Conservation (phyloP, 305 asterid species). For the Solanum hybrid region DNA sequence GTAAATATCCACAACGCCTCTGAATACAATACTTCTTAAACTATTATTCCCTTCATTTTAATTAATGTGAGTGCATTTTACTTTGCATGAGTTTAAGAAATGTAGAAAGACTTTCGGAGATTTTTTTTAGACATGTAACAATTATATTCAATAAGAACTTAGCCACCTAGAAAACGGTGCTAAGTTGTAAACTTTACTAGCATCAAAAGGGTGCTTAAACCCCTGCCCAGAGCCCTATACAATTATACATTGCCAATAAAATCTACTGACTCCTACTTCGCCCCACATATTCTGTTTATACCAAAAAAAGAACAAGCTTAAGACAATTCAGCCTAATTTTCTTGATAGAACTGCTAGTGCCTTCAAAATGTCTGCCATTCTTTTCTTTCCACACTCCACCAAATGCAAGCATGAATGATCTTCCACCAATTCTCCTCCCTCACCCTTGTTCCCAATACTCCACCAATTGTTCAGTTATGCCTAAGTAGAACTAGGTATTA, state of each 20-base stretch:
- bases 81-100: background rate
- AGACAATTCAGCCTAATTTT: background rate
- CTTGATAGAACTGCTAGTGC: background rate
- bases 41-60: background rate
- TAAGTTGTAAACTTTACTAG: background rate
- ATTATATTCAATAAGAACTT: background rate
- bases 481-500: background rate
- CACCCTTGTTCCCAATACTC: background rate
- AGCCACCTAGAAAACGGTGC: background rate
- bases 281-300: background rate
- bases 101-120: background rate
- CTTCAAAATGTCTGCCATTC: background rate
- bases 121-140: background rate
- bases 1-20: background rate
- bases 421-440: background rate
- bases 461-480: background rate
- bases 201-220: background rate
- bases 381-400: background rate
- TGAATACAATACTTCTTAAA: background rate
- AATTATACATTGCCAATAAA: background rate
- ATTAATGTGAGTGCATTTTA: background rate
- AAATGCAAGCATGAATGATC: background rate
- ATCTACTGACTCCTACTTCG: background rate
- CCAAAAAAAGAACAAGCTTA: background rate
- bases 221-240: background rate